Evolutionary conservation across 2,329 filamentous ascomycete genomes (phyloP).

Genomic region (Lecanicillium sp.): DNA sequence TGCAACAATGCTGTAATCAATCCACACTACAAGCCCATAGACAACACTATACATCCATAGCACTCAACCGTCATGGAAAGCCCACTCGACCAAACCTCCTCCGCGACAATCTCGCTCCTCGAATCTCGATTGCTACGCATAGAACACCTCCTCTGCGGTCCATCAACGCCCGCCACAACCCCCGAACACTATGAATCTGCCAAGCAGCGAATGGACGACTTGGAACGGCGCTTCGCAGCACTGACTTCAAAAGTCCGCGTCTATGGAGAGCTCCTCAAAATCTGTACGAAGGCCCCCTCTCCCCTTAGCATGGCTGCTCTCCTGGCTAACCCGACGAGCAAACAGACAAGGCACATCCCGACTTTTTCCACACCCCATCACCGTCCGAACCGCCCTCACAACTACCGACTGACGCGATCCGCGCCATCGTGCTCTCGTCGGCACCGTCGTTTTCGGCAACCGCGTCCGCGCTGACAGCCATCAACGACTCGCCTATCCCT

Average conservation of each 20-base stretch:
- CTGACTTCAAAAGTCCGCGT: constrained; percentile 44
- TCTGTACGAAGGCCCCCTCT: constrained; percentile 36
- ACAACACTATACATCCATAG: too few species aligned
- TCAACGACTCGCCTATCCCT: constrained; percentile 47
- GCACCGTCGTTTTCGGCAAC: constrained; percentile 47
- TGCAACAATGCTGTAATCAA: too few species aligned
- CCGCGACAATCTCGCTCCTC: constrained; percentile 47
- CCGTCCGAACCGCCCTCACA: constrained; percentile 41
- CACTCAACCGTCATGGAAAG: constrained; percentile 18
- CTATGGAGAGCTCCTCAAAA: constrained; percentile 51
- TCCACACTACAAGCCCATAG: neutral
- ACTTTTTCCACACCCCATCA: constrained; percentile 42
- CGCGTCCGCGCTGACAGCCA: constrained; percentile 49
- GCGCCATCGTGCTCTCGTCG: constrained; percentile 46
- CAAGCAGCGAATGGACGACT: constrained; percentile 34
- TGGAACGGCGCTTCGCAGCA: constrained; percentile 44
- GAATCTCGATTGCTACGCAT: constrained; percentile 51
- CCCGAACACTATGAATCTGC: constrained; percentile 30
- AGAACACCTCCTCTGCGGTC: constrained; percentile 50
- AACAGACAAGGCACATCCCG: constrained; percentile 44
- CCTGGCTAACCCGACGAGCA: neutral
- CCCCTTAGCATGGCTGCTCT: neutral
- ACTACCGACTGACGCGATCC: constrained; percentile 41
- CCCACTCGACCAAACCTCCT: constrained; percentile 41
- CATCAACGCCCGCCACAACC: constrained; percentile 23